Conservation (phyloP, 805 yeast species). For the Schizosaccharomyces octosporus region DNA sequence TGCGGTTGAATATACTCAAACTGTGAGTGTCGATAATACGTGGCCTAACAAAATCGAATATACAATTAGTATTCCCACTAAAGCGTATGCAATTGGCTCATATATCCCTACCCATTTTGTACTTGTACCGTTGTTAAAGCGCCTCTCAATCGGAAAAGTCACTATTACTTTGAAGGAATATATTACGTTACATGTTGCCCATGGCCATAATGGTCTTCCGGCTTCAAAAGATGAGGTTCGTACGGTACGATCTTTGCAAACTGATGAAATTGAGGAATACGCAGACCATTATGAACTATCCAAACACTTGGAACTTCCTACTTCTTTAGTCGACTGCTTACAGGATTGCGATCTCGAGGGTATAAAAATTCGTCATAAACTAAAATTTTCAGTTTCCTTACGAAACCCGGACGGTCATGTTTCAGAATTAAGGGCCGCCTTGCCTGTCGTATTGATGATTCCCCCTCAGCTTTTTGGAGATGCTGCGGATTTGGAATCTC, state of each 20-base stretch:
- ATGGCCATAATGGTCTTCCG: slow-evolving; percentile 30
- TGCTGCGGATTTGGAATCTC: slow-evolving; percentile 15
- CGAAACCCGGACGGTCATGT: slow-evolving; percentile 78
- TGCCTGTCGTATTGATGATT: slow-evolving; percentile 56
- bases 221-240: slow-evolving; percentile 31
- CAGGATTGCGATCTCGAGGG: slow-evolving; percentile 64
- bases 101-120: slow-evolving; percentile 41
- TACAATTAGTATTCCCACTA: slow-evolving; percentile 59
- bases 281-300: slow-evolving; percentile 52
- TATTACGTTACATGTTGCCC: slow-evolving; percentile 18
- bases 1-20: slow-evolving; percentile 65
- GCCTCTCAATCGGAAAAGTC: slow-evolving; percentile 52
- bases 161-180: slow-evolving; percentile 44
- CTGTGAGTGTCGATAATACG: slow-evolving; percentile 77
- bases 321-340: slow-evolving; percentile 47
- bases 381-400: slow-evolving; percentile 56
- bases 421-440: slow-evolving; percentile 72
- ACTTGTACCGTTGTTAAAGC: slow-evolving; percentile 60
- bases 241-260: slow-evolving; percentile 25
- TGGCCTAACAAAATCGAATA: slow-evolving; percentile 93
- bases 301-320: slow-evolving; percentile 38
- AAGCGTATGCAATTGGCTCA: slow-evolving; percentile 79
- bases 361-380: slow-evolving; percentile 68
- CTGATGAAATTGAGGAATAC: slow-evolving; percentile 11
- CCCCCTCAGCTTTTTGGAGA: slow-evolving; percentile 60